Evolutionary conservation across 306 rosid species (phyloP).

Genomic region (Quercus cerris): DNA sequence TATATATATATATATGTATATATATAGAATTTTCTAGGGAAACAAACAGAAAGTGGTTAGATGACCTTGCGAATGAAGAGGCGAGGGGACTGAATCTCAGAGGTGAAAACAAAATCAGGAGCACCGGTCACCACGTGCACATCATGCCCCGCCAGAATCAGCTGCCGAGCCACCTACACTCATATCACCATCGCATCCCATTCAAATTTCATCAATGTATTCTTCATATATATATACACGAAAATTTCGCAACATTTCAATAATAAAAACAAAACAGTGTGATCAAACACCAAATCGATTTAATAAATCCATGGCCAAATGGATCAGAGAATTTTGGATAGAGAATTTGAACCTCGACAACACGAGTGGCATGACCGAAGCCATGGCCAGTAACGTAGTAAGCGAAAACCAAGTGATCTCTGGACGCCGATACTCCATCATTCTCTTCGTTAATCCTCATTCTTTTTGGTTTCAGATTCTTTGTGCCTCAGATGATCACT

Average conservation of each 20-base stretch:
- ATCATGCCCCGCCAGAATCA: conserved; percentile 86
- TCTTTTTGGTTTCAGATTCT: not conserved
- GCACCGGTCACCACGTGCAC: conserved; percentile 96
- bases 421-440: conserved; percentile 74
- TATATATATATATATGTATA: no score
- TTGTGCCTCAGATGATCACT: not conserved
- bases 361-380: conserved; percentile 96
- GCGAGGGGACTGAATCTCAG: conserved; percentile 72
- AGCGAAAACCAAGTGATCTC: conserved; percentile 78
- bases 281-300: conserved; percentile 7
- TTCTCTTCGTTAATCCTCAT: conserved; percentile 72
- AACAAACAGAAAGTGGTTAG: not conserved
- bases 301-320: not conserved
- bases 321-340: not conserved
- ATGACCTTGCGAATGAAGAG: conserved; percentile 80
- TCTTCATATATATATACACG: no score
- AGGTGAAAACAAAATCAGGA: conserved; percentile 89
- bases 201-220: not conserved
- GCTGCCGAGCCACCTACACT: conserved; percentile 73
- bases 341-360: conserved; percentile 58
- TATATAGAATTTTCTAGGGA: not conserved
- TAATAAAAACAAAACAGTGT: not conserved
- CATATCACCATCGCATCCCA: no score
- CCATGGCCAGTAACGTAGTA: conserved; percentile 95
- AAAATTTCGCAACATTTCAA: no score